Evolutionary conservation across 805 yeast genomes (phyloP), one percentile per base, ranked within the genome.

Genomic region (Brettanomyces nanus): DNA sequence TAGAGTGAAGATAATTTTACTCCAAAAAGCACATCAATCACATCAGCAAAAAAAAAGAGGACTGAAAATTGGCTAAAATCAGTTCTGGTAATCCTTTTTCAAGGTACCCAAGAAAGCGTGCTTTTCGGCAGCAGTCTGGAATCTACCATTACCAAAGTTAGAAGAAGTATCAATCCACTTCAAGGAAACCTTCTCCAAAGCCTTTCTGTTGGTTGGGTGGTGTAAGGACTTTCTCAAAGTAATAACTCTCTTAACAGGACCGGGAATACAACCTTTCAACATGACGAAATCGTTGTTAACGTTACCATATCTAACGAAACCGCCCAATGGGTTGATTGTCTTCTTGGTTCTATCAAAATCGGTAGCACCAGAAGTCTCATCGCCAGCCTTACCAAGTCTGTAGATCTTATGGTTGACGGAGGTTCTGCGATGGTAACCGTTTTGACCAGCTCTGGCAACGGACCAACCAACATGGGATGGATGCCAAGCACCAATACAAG

Each of bases 401-500:
- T 92, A 92, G 68, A 92, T 79, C 86, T 92, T 92, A 95, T 92
- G 98, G 97, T 92, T 94, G 71, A 90, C 84, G 55, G 98, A 92
- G 65, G 99, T 92, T 84, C 99, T 90, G 92, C 87, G 95, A 77
- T 92, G 98, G 95, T 84, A 92, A 85, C 99, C 99, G 77, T 81
- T 85, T 80, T 92, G 98, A 90, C 99, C 99, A 65, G 98, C 96
- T 75, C 99, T 86, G 63, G 98, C 97, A 73, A 92, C 99, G 66
- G 97, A 85, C 95, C 95, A 90, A 73, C 80, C 76, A 69, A 92
- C 99, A 80, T 87, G 95, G 77, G 95, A 82, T 72, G 99, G 99
- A 79, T 92, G 98, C 99, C 99, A 92, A 68, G 99, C 97, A 82
- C 99, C 99, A 66, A 92, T 92, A 86, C 99, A 92, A 67, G 98